phyloP scores from a whole-genome alignment of 2,329 filamentous ascomycete genomes.

The Cryphonectria japonica region DNA sequence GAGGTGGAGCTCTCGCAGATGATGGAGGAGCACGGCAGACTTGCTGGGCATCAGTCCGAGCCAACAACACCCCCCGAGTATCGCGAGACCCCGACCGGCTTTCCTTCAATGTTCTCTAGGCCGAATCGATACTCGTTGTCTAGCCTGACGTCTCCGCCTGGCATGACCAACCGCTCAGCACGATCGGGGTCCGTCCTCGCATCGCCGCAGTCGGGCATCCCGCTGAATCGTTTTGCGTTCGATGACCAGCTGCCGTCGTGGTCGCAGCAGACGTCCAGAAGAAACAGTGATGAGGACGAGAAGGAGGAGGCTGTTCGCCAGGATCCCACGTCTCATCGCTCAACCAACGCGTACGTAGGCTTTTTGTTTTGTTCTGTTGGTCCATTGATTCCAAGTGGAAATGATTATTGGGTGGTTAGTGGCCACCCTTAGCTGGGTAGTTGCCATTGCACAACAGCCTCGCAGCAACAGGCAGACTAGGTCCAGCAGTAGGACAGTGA shows the following conservation, averaged over 20 bases:
- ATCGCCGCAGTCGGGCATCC: constrained; percentile 70
- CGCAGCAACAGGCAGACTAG: background rate
- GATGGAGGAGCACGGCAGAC: constrained; percentile 73
- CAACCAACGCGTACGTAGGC: constrained; percentile 76
- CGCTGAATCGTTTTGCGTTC: constrained; percentile 60
- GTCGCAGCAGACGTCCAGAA: constrained; percentile 82
- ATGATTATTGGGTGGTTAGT: background rate
- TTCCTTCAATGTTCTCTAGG: constrained; percentile 78
- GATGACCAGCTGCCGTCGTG: constrained; percentile 75
- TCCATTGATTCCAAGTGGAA: background rate
- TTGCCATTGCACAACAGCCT: background rate
- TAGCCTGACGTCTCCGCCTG: constrained; percentile 81
- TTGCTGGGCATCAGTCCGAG: constrained; percentile 82
- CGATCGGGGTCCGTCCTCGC: constrained; percentile 80
- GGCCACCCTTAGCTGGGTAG: background rate
- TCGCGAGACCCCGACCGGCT: constrained; percentile 70
- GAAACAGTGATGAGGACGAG: constrained; percentile 90
- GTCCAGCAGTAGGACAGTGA: background rate
- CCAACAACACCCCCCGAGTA: constrained; percentile 96
- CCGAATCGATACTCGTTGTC: constrained; percentile 89
- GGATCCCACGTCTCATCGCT: constrained; percentile 71
- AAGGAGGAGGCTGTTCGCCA: constrained; percentile 75
- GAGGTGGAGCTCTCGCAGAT: constrained; percentile 85
- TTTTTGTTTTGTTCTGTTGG: constrained; percentile 19
- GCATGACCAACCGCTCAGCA: constrained; percentile 72